These are phyloP conservation scores for Setomelanomma holmii DNA, from an alignment of 2,329 filamentous ascomycete genomes.

Conservation along the genomic window DNA sequence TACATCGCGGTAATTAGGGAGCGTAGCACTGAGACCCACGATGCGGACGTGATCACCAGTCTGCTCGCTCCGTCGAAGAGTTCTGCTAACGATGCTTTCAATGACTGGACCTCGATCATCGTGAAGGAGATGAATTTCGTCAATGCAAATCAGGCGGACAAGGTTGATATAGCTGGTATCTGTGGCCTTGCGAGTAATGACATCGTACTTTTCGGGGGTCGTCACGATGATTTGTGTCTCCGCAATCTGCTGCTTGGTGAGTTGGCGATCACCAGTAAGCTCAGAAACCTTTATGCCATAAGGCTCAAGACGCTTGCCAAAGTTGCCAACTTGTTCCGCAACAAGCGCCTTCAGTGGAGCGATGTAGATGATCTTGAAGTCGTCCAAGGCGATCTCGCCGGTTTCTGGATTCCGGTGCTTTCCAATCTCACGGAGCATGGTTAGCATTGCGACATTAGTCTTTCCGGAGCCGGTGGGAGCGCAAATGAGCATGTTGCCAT, in stretches of 20 bases:
- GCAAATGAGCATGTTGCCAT: slow-evolving; percentile 97
- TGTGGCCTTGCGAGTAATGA: slow-evolving; percentile 96
- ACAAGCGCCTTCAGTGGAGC: slow-evolving; percentile 94
- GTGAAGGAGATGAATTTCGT: slow-evolving; percentile 96
- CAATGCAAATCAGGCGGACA: slow-evolving; percentile 94
- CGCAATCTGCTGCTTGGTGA: slow-evolving; percentile 97
- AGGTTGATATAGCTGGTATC: slow-evolving; percentile 97
- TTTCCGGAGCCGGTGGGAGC: slow-evolving; percentile 97
- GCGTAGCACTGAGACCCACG: slow-evolving; percentile 89
- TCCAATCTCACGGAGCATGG: slow-evolving; percentile 94
- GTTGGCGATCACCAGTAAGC: slow-evolving; percentile 93
- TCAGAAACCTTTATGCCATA: slow-evolving; percentile 95
- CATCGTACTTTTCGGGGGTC: slow-evolving; percentile 98
- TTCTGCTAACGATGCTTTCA: slow-evolving; percentile 95
- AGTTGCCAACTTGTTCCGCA: slow-evolving; percentile 97
- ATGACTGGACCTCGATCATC: slow-evolving; percentile 96
- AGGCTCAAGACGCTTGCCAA: slow-evolving; percentile 86
- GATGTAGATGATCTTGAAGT: slow-evolving; percentile 99
- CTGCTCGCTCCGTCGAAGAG: slow-evolving; percentile 90
- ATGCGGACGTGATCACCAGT: slow-evolving; percentile 92
- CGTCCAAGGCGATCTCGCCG: slow-evolving; percentile 92
- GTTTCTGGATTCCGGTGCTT: slow-evolving; percentile 89
- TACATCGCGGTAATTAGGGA: slow-evolving; percentile 96
- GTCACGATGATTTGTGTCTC: slow-evolving; percentile 99
- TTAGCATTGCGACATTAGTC: slow-evolving; percentile 97